These are phyloP conservation scores for Hippophae gyantsensis DNA, from an alignment of 306 rosid genomes.

Conservation along the genomic window DNA sequence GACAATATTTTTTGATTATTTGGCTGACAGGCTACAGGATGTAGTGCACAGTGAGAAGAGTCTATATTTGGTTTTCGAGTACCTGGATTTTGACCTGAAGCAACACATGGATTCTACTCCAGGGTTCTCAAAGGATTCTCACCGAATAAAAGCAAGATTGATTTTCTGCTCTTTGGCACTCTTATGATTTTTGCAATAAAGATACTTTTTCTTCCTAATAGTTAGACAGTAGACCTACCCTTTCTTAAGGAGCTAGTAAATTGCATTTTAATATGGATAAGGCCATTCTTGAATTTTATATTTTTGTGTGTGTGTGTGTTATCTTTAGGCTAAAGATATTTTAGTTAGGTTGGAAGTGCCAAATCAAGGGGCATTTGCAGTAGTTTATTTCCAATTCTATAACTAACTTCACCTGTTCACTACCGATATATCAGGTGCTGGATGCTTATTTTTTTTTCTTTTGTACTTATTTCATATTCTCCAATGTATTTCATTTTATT, in stretches of 20 bases:
- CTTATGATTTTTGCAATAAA: neutral
- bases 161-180: constrained; percentile 6
- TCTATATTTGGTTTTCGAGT: constrained; percentile 87
- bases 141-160: constrained; percentile 68
- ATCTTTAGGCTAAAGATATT: too few species aligned
- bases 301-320: too few species aligned
- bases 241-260: too few species aligned
- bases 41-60: constrained; percentile 94
- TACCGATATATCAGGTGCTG: neutral
- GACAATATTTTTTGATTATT: constrained; percentile 16
- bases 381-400: neutral
- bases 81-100: constrained; percentile 94
- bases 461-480: neutral
- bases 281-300: too few species aligned
- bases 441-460: neutral
- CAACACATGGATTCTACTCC: constrained; percentile 98
- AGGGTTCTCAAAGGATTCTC: constrained; percentile 71
- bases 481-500: neutral
- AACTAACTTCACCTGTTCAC: neutral
- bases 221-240: neutral
- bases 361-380: too few species aligned
- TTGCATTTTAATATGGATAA: too few species aligned
- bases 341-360: too few species aligned
- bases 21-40: constrained; percentile 68
- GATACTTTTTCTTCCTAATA: neutral